phyloP scores from a whole-genome alignment of 345 rosid species.

The Sisymbrium altissimum region DNA sequence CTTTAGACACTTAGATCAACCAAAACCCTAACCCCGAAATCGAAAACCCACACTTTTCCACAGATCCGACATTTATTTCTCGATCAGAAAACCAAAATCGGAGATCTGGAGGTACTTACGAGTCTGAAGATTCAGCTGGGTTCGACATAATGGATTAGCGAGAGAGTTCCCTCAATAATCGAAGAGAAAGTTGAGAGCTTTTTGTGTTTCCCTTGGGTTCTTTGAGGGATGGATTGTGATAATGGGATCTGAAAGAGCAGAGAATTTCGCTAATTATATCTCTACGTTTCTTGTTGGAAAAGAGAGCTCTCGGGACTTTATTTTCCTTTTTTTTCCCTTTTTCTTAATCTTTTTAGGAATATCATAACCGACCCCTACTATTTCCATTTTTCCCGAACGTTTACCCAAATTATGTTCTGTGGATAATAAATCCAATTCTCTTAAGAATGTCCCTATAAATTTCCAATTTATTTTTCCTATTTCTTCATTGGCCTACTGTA shows the following conservation, averaged over 20 bases:
- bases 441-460: not conserved
- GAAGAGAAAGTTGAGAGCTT: constrained; percentile 24
- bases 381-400: not conserved
- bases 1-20: not conserved
- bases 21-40: constrained; percentile 22
- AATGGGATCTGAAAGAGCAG: constrained; percentile 30
- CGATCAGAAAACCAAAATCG: not conserved
- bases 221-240: constrained; percentile 25
- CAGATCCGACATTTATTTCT: not conserved
- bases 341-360: not conserved
- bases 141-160: constrained; percentile 44
- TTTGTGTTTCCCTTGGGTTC: not conserved
- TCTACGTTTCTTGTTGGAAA: constrained; percentile 56
- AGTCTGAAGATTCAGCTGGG: constrained; percentile 86
- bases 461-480: not conserved
- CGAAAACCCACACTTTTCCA: not conserved
- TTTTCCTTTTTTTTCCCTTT: not conserved
- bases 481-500: too few relatives aligned
- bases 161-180: constrained; percentile 10
- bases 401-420: not conserved
- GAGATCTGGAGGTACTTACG: constrained; percentile 71
- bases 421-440: not conserved
- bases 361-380: not conserved
- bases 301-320: constrained; percentile 12
- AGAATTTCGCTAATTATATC: constrained; percentile 28